Evolutionary conservation across 768 basidiomycete species (phyloP).

Genomic region (Trametes villosa): DNA sequence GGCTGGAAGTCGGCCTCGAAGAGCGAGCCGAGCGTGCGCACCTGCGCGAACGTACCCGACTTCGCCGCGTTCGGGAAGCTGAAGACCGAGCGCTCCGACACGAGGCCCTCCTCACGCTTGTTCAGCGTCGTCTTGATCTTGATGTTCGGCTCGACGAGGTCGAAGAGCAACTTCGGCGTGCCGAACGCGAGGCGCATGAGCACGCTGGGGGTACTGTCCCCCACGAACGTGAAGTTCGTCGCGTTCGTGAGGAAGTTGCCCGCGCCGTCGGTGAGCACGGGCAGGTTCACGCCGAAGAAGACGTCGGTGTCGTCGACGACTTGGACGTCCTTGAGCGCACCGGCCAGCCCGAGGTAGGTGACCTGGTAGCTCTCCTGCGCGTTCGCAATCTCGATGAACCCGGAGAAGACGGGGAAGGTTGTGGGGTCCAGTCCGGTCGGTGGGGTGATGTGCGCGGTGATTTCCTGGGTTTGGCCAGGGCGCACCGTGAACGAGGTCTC

Average conservation of each 20-base stretch:
- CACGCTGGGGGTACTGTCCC: slow-evolving; percentile 45
- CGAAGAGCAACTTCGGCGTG: slow-evolving; percentile 48
- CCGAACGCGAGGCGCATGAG: slow-evolving; percentile 51
- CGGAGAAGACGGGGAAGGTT: slow-evolving; percentile 62
- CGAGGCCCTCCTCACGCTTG: slow-evolving; percentile 24
- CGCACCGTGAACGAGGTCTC: slow-evolving; percentile 47
- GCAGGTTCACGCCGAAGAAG: slow-evolving; percentile 51
- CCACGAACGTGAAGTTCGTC: slow-evolving; percentile 52
- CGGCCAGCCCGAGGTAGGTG: slow-evolving; percentile 51
- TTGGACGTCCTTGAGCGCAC: slow-evolving; percentile 49
- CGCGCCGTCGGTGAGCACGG: slow-evolving; percentile 45
- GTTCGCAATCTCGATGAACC: slow-evolving; percentile 50
- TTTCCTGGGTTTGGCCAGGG: slow-evolving; percentile 45
- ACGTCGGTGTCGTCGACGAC: slow-evolving; percentile 55
- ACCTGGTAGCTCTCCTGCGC: slow-evolving; percentile 44
- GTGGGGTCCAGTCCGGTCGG: slow-evolving; percentile 47
- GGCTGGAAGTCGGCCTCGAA: slow-evolving; percentile 50
- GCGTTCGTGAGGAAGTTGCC: slow-evolving; percentile 46
- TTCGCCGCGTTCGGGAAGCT: slow-evolving; percentile 42
- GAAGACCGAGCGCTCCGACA: slow-evolving; percentile 36
- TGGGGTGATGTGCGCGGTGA: slow-evolving; percentile 50
- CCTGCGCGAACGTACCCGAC: slow-evolving; percentile 43
- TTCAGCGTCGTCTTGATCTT: slow-evolving; percentile 46
- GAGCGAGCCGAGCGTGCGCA: slow-evolving; percentile 50
- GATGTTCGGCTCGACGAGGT: slow-evolving; percentile 51